Percentiles rank a stretch among this genome's conserved stretches.
phyloP scores from a whole-genome alignment of 495 filamentous ascomycete genomes.

The Entonaema liquescens region DNA sequence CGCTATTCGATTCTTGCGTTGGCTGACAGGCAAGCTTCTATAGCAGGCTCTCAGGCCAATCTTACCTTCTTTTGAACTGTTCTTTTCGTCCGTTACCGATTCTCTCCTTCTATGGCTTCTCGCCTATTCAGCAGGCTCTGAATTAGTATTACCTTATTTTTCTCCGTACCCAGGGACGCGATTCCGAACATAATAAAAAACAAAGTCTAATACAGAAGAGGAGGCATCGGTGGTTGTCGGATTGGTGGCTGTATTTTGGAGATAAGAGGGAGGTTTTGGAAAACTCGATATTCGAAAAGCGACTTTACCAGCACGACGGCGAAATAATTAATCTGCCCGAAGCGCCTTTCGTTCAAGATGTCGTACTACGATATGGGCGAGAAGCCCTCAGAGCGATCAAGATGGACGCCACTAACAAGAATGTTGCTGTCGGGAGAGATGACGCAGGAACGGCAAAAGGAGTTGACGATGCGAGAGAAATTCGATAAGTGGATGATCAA shows the following conservation, averaged over 20 bases:
- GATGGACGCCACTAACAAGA: constrained; percentile 74
- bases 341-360: constrained; percentile 46
- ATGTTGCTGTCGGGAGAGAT: constrained; percentile 77
- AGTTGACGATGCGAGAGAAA: constrained; percentile 62
- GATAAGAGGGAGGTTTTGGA: constrained; percentile 7
- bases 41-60: constrained; percentile 51
- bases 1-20: constrained; percentile 52
- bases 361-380: constrained; percentile 52
- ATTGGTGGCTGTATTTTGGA: constrained; percentile 14
- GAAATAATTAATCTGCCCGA: constrained; percentile 5
- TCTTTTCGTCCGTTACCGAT: constrained; percentile 38
- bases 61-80: constrained; percentile 51
- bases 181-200: constrained; percentile 31
- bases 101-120: constrained; percentile 47
- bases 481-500: constrained; percentile 77
- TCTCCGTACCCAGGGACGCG: constrained; percentile 24
- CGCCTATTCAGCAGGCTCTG: constrained; percentile 68
- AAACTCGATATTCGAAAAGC: constrained; percentile 7
- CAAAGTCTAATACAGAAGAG: constrained; percentile 40
- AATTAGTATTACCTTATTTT: constrained; percentile 46
- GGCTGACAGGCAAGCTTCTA: constrained; percentile 56
- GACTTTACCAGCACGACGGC: constrained; percentile 15
- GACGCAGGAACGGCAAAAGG: constrained; percentile 67
- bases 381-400: constrained; percentile 67
- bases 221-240: constrained; percentile 35